Percentiles rank a stretch among this genome's conserved stretches.
phyloP scores from a whole-genome alignment of 805 yeast species.

The Cyberlindnera sargentensis region DNA sequence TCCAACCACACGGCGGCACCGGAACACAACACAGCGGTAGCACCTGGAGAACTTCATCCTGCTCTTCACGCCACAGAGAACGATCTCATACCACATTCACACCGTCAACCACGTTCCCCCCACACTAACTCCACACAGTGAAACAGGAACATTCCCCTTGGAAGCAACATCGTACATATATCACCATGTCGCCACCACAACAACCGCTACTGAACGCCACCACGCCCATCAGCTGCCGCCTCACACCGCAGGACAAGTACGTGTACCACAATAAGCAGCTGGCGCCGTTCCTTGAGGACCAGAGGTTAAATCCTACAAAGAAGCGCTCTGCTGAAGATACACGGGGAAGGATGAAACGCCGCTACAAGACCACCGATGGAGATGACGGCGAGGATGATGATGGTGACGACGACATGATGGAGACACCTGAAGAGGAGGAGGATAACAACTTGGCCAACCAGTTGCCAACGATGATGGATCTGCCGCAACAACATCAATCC shows the following conservation, averaged over 20 bases:
- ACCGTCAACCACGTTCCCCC: too few relatives aligned
- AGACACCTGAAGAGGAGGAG: conserved; percentile 7
- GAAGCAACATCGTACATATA: too few relatives aligned
- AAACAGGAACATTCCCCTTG: too few relatives aligned
- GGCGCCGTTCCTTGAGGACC: conserved; percentile 1
- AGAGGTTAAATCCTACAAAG: conserved; percentile 1
- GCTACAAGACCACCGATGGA: conserved; percentile 1
- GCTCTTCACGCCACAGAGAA: too few relatives aligned
- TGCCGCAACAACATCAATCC: not conserved
- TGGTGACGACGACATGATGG: not conserved
- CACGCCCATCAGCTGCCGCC: conserved; percentile 16
- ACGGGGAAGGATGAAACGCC: conserved; percentile 3
- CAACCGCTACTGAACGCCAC: conserved; percentile 16
- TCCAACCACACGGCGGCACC: too few relatives aligned
- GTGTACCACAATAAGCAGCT: conserved; percentile 1
- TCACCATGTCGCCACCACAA: conserved; percentile 15
- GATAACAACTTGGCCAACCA: conserved; percentile 20
- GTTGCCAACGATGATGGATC: conserved; percentile 1
- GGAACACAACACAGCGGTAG: too few relatives aligned
- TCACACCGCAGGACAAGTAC: conserved; percentile 11
- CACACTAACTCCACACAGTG: too few relatives aligned
- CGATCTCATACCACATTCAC: too few relatives aligned
- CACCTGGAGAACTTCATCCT: too few relatives aligned
- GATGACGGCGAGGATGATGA: not conserved
- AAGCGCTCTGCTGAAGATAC: conserved; percentile 20